These are phyloP conservation scores for Pichia sp. DNA, from an alignment of 1,139 yeast genomes.

Conservation along the genomic window DNA sequence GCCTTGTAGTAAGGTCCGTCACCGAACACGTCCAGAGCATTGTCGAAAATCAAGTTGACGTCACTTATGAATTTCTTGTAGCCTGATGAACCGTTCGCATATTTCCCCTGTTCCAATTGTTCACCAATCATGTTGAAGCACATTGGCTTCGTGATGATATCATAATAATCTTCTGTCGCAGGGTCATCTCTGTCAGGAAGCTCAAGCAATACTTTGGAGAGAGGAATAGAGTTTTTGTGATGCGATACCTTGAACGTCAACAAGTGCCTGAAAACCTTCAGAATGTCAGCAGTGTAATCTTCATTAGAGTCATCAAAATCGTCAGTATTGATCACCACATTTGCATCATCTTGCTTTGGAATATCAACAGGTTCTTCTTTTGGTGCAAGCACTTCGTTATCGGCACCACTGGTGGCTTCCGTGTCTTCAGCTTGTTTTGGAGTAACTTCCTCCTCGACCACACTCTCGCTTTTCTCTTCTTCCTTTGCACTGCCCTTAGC, in stretches of 20 bases:
- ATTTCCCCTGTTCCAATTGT: constrained; percentile 41
- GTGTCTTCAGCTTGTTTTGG: background rate
- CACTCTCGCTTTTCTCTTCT: background rate
- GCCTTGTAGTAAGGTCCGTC: constrained; percentile 53
- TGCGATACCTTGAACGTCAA: constrained; percentile 20
- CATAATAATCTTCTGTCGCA: constrained; percentile 74
- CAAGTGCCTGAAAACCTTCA: constrained; percentile 16
- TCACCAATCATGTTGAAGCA: constrained; percentile 46
- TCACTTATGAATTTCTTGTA: constrained; percentile 47
- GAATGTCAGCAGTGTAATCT: constrained; percentile 16
- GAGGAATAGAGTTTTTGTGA: constrained; percentile 20
- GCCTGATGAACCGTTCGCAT: constrained; percentile 35
- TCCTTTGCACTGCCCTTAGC: background rate
- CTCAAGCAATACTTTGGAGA: constrained; percentile 33
- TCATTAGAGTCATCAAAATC: constrained; percentile 11
- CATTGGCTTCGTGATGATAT: constrained; percentile 54
- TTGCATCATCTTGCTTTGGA: background rate
- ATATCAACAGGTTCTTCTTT: background rate
- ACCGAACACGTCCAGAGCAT: constrained; percentile 57
- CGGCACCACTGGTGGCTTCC: background rate
- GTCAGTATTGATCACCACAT: background rate
- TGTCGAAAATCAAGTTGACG: constrained; percentile 46
- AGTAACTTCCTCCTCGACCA: background rate
- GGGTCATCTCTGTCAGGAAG: constrained; percentile 52
- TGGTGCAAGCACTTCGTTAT: background rate